phyloP scores from a whole-genome alignment of 768 basidiomycete genomes.

The Hortiboletus flavorubellus region DNA sequence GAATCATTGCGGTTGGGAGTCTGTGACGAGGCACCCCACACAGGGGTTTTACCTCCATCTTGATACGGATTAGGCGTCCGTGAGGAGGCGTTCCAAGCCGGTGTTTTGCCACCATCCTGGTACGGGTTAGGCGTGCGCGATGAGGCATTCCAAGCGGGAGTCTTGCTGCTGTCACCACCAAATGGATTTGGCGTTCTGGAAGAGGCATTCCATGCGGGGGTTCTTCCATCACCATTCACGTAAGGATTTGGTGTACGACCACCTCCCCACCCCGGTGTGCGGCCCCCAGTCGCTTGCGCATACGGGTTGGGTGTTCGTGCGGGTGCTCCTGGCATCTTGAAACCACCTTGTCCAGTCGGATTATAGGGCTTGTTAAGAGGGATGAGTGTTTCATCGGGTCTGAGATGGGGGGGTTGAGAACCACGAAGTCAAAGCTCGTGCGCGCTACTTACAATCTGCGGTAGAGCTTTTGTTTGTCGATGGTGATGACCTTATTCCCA shows the following conservation, averaged over 20 bases:
- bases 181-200: conserved; percentile 72
- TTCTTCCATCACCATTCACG: conserved; percentile 51
- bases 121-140: conserved; percentile 59
- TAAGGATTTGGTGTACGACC: conserved; percentile 71
- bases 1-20: conserved; percentile 49
- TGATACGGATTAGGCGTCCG: conserved; percentile 57
- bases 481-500: conserved; percentile 83
- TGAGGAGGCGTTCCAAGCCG: conserved; percentile 48
- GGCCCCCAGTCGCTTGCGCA: conserved; percentile 36
- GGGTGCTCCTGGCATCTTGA: conserved; percentile 39
- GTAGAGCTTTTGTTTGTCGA: conserved; percentile 77
- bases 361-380: conserved; percentile 43
- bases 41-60: conserved; percentile 14
- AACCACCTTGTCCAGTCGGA: conserved; percentile 18
- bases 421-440: not conserved
- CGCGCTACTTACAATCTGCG: conserved; percentile 60
- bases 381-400: conserved; percentile 54
- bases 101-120: conserved; percentile 41
- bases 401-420: conserved; percentile 25
- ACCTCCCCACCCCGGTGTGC: conserved; percentile 37
- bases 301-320: conserved; percentile 46
- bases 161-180: conserved; percentile 52
- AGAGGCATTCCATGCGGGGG: conserved; percentile 61
- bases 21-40: conserved; percentile 31
- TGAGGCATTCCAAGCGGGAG: conserved; percentile 59